These are phyloP conservation scores for Magnusiomyces suaveolens DNA, from an alignment of 1,139 yeast genomes.

Conservation along the genomic window DNA sequence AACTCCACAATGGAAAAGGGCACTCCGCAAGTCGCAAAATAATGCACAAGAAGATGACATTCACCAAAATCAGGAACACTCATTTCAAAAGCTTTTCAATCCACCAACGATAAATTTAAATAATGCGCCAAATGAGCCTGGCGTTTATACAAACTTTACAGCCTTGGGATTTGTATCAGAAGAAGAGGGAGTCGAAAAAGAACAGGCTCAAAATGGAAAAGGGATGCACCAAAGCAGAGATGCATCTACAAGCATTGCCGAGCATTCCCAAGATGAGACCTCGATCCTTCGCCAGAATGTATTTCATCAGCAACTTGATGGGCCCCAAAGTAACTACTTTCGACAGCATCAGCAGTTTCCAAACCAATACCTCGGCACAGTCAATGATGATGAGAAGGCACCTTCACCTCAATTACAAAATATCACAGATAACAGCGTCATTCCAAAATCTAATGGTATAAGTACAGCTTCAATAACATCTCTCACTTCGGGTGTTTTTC, in stretches of 20 bases:
- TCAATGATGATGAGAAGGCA: not conserved
- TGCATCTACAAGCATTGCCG: too few relatives aligned
- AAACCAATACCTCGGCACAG: too few relatives aligned
- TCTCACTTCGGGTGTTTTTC: not conserved
- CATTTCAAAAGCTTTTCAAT: conserved; percentile 2
- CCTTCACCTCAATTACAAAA: not conserved
- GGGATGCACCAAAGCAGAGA: too few relatives aligned
- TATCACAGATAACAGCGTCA: not conserved
- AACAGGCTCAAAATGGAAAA: too few relatives aligned
- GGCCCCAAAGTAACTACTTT: too few relatives aligned
- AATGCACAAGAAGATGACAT: not conserved
- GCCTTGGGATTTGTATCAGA: too few relatives aligned
- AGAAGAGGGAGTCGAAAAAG: too few relatives aligned
- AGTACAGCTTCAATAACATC: not conserved
- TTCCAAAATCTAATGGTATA: not conserved
- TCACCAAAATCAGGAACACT: not conserved
- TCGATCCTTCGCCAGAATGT: too few relatives aligned
- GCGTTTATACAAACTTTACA: not conserved
- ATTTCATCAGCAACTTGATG: too few relatives aligned
- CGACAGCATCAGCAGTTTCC: too few relatives aligned
- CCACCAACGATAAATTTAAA: conserved; percentile 1
- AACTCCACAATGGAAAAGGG: conserved; percentile 3
- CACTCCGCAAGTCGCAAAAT: not conserved
- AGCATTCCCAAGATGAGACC: too few relatives aligned
- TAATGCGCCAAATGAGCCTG: not conserved